phyloP scores from a whole-genome alignment of 495 filamentous ascomycete genomes.

The Neurospora sp. region DNA sequence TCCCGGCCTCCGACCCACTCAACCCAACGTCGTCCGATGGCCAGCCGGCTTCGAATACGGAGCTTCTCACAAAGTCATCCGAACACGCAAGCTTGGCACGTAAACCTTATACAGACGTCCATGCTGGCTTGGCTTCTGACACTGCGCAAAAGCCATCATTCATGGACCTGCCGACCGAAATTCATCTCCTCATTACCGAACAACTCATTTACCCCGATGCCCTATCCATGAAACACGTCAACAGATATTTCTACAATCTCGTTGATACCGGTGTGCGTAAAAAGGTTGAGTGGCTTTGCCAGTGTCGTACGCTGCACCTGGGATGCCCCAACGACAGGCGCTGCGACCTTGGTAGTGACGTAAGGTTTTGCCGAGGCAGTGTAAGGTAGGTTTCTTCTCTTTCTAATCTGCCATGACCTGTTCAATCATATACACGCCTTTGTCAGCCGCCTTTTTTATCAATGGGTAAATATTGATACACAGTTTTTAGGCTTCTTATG shows the following conservation, averaged over 20 bases:
- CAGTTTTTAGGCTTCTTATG: slow-evolving; percentile 34
- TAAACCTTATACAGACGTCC: neutral
- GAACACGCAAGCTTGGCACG: neutral
- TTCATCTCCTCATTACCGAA: slow-evolving; percentile 43
- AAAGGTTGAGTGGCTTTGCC: slow-evolving; percentile 58
- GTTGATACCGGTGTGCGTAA: slow-evolving; percentile 55
- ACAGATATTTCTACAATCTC: slow-evolving; percentile 49
- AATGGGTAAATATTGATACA: neutral
- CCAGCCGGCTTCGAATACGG: neutral
- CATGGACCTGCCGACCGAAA: slow-evolving; percentile 45
- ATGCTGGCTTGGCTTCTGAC: neutral
- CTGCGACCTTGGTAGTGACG: slow-evolving; percentile 42
- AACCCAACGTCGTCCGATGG: neutral
- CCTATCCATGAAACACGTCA: slow-evolving; percentile 51
- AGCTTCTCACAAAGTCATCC: neutral
- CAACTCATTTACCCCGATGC: slow-evolving; percentile 50
- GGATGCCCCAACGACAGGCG: slow-evolving; percentile 38
- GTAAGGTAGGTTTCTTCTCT: slow-evolving; percentile 27
- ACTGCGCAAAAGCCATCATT: neutral
- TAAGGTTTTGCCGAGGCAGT: slow-evolving; percentile 42
- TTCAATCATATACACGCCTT: too few species aligned
- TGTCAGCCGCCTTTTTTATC: too few species aligned
- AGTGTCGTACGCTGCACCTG: slow-evolving; percentile 41
- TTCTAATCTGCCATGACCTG: too few species aligned
- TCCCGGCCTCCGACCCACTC: neutral